Evolutionary conservation across 768 basidiomycete species (phyloP), one percentile per base, ranked within the genome.

Genomic region (Hypholoma fasciculare): DNA sequence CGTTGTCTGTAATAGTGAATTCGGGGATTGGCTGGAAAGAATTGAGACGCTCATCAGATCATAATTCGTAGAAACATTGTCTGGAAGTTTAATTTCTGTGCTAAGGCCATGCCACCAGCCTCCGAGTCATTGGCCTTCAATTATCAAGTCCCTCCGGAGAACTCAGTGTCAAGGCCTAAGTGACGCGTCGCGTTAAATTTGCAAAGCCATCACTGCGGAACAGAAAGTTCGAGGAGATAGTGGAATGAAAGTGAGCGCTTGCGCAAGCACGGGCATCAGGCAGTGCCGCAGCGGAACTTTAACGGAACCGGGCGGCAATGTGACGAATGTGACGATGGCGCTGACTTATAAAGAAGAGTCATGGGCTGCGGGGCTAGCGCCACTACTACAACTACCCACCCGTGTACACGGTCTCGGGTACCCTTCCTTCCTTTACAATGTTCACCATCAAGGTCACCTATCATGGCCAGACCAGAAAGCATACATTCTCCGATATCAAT

Each of bases 391-490:
- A 50, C 50, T 26, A 62, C 56, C 62, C 59, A 55, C 61, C 59
- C 44, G 42, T 47, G 50, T 39, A 55, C 59, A 17, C 36, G 42
- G 34, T 51, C 46, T 51, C 53, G 46, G 9, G 19, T 26, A 23
- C 12, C 39, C 54, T 47, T 40, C 53, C 34, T 57, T 53, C 56
- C 26, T 37, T 62, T 63, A 71, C 76, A 73, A 86, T 87, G 83
- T 90, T 91, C 77, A 83, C 84, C 56, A 82, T 92, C 67, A 92
- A 92, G 73, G 89, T 85, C n/a, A 88, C 88, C 19, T 91, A 90
- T 69, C 76, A 80, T 54, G 73, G 75, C 30, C 88, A 92, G 69
- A 89, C 84, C 56, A 83, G 90, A 65, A 89, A 82, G 63, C 78
- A 89, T 63, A 74, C 82, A 2, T 89, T 90, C 61, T 60, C 75